Evolutionary conservation across 1,284 basidiomycete genomes (phyloP).

Genomic region (Entoloma clypeatum): DNA sequence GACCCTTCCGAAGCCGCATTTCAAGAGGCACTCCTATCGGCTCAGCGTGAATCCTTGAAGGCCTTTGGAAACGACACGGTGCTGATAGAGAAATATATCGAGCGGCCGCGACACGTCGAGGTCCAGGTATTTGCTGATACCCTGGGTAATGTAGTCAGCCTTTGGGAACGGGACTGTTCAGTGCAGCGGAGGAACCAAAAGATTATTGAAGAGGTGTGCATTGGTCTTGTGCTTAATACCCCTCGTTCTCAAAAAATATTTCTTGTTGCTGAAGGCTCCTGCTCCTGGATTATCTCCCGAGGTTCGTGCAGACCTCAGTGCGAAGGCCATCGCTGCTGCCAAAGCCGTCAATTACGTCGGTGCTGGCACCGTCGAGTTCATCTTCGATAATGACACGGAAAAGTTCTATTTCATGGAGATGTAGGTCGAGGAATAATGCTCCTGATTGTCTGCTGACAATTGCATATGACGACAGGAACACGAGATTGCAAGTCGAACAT

Average conservation of each 20-base stretch:
- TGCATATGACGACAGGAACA: conserved; percentile 69
- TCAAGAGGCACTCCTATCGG: conserved; percentile 74
- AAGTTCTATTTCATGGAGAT: conserved; percentile 95
- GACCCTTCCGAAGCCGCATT: conserved; percentile 66
- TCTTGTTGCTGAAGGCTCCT: conserved; percentile 61
- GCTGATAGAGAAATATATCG: conserved; percentile 83
- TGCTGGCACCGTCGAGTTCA: conserved; percentile 92
- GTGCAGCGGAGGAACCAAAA: conserved; percentile 94
- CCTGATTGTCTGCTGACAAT: conserved; percentile 1
- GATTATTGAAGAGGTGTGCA: conserved; percentile 81
- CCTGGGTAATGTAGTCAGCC: conserved; percentile 73
- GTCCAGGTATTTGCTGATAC: conserved; percentile 88
- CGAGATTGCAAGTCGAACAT: conserved; percentile 90
- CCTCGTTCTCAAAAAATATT: not conserved
- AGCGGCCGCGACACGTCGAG: conserved; percentile 82
- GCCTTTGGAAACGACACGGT: conserved; percentile 85
- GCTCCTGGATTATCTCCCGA: conserved; percentile 81
- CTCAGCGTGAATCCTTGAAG: conserved; percentile 84
- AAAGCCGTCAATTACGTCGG: conserved; percentile 89
- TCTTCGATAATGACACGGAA: conserved; percentile 84
- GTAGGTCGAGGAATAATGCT: conserved; percentile 40
- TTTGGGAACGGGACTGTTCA: conserved; percentile 94
- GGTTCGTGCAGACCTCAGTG: conserved; percentile 75
- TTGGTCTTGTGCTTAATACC: not conserved
- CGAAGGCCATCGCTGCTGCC: conserved; percentile 88